Evolutionary conservation across 2,329 filamentous ascomycete genomes (phyloP).

Genomic region (Xylaria arbuscula): DNA sequence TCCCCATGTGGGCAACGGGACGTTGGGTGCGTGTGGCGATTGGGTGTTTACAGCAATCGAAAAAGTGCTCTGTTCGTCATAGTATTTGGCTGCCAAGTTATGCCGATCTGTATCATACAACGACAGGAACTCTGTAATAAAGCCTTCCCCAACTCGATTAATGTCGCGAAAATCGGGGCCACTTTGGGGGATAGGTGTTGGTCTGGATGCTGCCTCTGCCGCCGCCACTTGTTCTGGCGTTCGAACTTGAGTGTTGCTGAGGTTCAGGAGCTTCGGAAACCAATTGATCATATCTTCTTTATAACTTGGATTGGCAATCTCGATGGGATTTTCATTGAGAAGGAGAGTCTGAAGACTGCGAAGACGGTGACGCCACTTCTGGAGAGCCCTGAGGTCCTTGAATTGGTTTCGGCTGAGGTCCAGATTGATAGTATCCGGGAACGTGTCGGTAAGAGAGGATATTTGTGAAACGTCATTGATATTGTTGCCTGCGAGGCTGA

Average conservation of each 20-base stretch:
- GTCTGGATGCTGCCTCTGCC: conserved; percentile 59
- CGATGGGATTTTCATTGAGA: conserved; percentile 80
- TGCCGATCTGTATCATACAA: conserved; percentile 78
- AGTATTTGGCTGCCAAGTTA: conserved; percentile 72
- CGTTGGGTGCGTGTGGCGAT: conserved; percentile 61
- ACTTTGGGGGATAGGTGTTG: conserved; percentile 70
- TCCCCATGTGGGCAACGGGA: conserved; percentile 69
- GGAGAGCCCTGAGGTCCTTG: conserved; percentile 72
- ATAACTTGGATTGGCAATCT: conserved; percentile 68
- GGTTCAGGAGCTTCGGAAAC: conserved; percentile 82
- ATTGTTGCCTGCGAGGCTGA: conserved; percentile 84
- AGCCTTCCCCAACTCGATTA: conserved; percentile 77
- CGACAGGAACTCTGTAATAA: conserved; percentile 78
- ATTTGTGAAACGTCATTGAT: conserved; percentile 79
- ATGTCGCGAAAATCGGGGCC: conserved; percentile 80
- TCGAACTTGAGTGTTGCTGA: conserved; percentile 81
- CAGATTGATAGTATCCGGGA: conserved; percentile 87
- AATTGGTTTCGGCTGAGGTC: conserved; percentile 89
- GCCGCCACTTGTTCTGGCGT: conserved; percentile 76
- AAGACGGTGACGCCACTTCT: conserved; percentile 83
- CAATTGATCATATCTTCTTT: conserved; percentile 77
- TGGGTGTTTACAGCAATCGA: conserved; percentile 77
- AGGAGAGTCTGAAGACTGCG: conserved; percentile 83
- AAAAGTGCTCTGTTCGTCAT: conserved; percentile 80
- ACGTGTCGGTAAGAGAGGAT: conserved; percentile 78